Evolutionary conservation across 441 rosid genomes (phyloP).

Genomic region (Arabidopsis lyrata): DNA sequence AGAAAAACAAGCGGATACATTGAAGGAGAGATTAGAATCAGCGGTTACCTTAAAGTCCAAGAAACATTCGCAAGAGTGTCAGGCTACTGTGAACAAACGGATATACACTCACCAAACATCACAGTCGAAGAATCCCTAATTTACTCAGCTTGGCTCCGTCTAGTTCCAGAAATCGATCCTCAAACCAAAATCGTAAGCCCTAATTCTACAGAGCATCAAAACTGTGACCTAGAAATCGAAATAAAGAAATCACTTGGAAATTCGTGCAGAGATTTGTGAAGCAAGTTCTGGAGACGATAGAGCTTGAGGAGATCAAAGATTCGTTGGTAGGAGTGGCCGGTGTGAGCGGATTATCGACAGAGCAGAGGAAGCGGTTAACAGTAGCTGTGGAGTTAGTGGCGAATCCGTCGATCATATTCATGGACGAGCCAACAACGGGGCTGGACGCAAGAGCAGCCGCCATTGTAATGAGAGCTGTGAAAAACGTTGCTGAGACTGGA

Average conservation of each 20-base stretch:
- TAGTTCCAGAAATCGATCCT: conserved; percentile 56
- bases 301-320: conserved; percentile 68
- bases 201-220: conserved; percentile 1
- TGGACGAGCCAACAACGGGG: conserved; percentile 83
- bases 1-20: conserved; percentile 81
- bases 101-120: conserved; percentile 79
- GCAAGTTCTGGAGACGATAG: conserved; percentile 66
- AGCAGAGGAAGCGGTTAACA: conserved; percentile 73
- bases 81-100: conserved; percentile 84
- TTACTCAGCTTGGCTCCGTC: conserved; percentile 83
- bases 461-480: conserved; percentile 75
- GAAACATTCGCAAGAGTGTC: conserved; percentile 75
- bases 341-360: conserved; percentile 69
- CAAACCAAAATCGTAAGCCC: conserved; percentile 56
- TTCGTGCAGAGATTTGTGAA: conserved; percentile 62
- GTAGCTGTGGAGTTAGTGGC: conserved; percentile 81
- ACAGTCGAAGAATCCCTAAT: conserved; percentile 76
- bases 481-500: conserved; percentile 73
- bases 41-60: conserved; percentile 78
- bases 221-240: conserved; percentile 12
- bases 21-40: conserved; percentile 70
- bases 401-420: conserved; percentile 74
- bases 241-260: not conserved
- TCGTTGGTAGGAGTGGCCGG: conserved; percentile 67
- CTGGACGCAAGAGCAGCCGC: conserved; percentile 82